Conservation (phyloP, 495 filamentous ascomycete species). For the Penicillium robsamsonii region DNA sequence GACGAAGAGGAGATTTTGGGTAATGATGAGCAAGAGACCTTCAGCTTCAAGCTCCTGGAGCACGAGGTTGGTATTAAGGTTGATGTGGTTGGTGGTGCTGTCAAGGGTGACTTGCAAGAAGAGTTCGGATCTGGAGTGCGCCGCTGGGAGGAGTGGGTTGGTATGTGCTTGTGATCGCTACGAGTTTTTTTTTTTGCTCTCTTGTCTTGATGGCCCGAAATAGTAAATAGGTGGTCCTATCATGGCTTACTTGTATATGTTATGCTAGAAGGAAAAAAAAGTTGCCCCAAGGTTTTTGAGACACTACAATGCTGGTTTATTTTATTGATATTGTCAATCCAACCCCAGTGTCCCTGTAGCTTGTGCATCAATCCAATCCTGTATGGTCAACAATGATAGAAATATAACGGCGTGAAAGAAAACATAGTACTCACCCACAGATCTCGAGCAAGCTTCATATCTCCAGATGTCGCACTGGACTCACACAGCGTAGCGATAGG, state of each 20-base stretch:
- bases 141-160: constrained; percentile 90
- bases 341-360: constrained; percentile 13
- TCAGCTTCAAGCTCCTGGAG: constrained; percentile 76
- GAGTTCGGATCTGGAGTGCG: constrained; percentile 59
- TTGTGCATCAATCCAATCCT: constrained; percentile 27
- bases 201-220: background rate
- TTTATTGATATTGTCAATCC: constrained; percentile 10
- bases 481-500: constrained; percentile 30
- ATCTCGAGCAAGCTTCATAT: constrained; percentile 26
- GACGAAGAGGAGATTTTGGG: constrained; percentile 83
- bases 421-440: constrained; percentile 27
- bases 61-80: constrained; percentile 74
- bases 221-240: constrained; percentile 3
- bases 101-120: constrained; percentile 59
- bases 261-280: constrained; percentile 4
- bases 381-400: background rate
- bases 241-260: constrained; percentile 6
- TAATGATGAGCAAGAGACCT: constrained; percentile 65
- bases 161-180: constrained; percentile 51
- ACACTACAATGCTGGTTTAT: constrained; percentile 2
- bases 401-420: background rate
- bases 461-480: constrained; percentile 22
- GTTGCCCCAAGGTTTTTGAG: background rate
- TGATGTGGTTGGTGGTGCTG: constrained; percentile 75
- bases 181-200: background rate